Conservation (phyloP, 768 basidiomycete species). For the Ramaria sp. region DNA sequence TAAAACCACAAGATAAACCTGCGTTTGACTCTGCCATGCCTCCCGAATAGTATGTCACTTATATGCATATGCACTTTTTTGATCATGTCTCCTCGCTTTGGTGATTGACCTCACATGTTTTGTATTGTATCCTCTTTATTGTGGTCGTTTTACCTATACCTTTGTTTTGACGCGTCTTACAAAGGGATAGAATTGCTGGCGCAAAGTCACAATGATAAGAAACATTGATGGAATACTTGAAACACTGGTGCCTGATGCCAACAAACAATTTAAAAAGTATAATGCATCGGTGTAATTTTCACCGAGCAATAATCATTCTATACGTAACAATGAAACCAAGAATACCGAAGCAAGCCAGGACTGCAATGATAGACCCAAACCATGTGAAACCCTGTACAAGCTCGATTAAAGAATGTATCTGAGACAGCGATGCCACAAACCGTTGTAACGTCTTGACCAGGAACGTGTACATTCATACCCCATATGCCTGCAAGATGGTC, state of each 20-base stretch:
- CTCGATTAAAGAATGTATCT: conserved; percentile 2
- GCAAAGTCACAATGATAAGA: background rate
- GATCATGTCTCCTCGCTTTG: conserved; percentile 1
- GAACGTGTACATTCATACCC: conserved; percentile 99
- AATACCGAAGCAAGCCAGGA: conserved; percentile 69
- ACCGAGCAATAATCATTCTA: conserved; percentile 51
- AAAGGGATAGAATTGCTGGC: background rate
- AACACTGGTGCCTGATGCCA: background rate
- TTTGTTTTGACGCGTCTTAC: background rate
- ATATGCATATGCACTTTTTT: background rate
- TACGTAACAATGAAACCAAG: conserved; percentile 75
- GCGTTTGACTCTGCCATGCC: background rate
- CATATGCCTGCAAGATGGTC: conserved; percentile 49
- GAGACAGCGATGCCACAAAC: conserved; percentile 21
- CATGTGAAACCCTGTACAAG: conserved; percentile 46
- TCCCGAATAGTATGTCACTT: conserved; percentile 1
- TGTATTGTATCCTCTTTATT: conserved; percentile 7
- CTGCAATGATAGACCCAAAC: conserved; percentile 82
- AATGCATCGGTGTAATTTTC: background rate
- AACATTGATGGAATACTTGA: background rate
- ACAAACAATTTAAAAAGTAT: background rate
- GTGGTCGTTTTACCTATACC: background rate
- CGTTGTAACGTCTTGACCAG: conserved; percentile 51
- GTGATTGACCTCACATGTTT: conserved; percentile 4
- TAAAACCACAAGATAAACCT: conserved; percentile 2